Evolutionary conservation across 306 rosid genomes (phyloP), one percentile per base, ranked within the genome.

Genomic region (Abrus pulchellus): DNA sequence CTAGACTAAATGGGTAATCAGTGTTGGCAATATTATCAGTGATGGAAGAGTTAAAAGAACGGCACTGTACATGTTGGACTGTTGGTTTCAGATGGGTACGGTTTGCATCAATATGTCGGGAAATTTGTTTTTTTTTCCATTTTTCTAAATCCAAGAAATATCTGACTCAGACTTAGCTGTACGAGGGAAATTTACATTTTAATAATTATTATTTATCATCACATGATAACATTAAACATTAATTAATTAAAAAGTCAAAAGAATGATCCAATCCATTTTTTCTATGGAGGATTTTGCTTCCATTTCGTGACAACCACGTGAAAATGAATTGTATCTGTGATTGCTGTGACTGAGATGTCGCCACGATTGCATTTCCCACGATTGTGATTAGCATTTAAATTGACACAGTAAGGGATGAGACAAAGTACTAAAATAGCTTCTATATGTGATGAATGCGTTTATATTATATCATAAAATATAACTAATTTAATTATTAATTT

Each of bases 141-240:
- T 41, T 10, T 10, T 55, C 27, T 4, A 66, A n/a, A 6, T 1
- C 4, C 20, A 20, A 36, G 4, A 5, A 12, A 12, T 69, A 75
- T 82, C 78, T 20, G 57, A 28, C 14, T 34, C 13, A 20, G 2
- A 4, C 70, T 77, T 71, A 83, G 83, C 86, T 83, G 83, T 77
- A 33, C 82, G 12, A 70, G 40, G 28, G 3, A 28, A 20, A 7
- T 38, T 41, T 3, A 29, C 54, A 2, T 7, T 11, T 29, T 61
- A 2, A 11, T 4, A 8, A 1, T 69, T 78, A 3, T 43, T 56
- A 3, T 66, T 77, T 77, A 77, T 66, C 11, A 0, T 47, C 29
- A 60, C 50, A 11, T 4, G 7, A 60, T n/a, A 20, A 45, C 27
- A 59, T 7, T 1, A 45, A 63, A 0, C 5, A 56, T 27, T 29